These are phyloP conservation scores for Phialocephala sp. DNA, from an alignment of 2,329 filamentous ascomycete species.

Conservation along the genomic window DNA sequence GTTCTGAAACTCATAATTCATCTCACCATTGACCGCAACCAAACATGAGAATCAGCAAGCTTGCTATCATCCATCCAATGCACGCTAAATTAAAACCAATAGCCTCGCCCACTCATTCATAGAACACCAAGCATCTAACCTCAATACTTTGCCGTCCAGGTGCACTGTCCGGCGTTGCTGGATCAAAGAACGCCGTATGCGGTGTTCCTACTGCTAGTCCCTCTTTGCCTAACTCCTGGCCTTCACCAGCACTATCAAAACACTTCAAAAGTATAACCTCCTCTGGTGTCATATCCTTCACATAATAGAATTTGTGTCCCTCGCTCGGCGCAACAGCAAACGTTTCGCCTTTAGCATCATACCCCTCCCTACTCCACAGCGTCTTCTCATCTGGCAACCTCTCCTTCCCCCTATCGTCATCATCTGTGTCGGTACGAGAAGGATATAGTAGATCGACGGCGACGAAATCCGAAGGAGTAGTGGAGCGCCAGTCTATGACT, in stretches of 20 bases:
- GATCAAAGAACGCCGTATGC: conserved; percentile 28
- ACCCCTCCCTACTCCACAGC: conserved; percentile 59
- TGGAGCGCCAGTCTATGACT: conserved; percentile 60
- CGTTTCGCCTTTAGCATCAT: conserved; percentile 68
- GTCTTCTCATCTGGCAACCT: conserved; percentile 54
- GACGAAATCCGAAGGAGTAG: conserved; percentile 68
- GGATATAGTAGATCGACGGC: conserved; percentile 77
- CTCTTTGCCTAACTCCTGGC: conserved; percentile 16
- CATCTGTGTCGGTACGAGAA: conserved; percentile 59
- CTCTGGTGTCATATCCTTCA: conserved; percentile 66
- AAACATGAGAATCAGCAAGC: too few species aligned
- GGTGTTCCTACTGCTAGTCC: conserved; percentile 26
- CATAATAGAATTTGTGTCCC: conserved; percentile 66
- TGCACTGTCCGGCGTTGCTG: conserved; percentile 20
- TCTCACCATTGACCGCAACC: too few species aligned
- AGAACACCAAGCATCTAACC: conserved; percentile 28
- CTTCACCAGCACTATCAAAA: conserved; percentile 26
- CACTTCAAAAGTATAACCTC: conserved; percentile 31
- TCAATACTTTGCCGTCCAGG: conserved; percentile 28
- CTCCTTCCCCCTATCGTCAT: conserved; percentile 52
- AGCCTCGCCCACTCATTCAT: conserved; percentile 15
- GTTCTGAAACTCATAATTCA: neutral
- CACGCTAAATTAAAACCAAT: neutral
- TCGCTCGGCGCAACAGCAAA: conserved; percentile 63
- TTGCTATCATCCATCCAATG: neutral